Conservation (phyloP, 352 stramenopile genomes). For the Globisporangium sylvaticum region DNA sequence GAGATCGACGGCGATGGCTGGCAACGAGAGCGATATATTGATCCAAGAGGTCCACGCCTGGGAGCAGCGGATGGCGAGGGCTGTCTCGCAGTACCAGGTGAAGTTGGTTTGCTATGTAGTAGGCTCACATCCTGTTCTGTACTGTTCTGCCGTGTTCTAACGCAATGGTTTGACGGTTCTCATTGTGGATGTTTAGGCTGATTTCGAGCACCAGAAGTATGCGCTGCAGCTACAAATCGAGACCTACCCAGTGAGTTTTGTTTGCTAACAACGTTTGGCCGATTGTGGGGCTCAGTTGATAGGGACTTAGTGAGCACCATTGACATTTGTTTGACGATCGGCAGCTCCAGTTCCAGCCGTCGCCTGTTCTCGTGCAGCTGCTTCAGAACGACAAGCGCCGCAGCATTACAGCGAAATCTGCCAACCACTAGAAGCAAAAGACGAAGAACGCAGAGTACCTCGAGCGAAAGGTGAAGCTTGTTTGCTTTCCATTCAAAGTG, state of each 20-base stretch:
- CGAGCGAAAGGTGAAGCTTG: constrained; percentile 36
- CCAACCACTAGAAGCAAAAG: constrained; percentile 27
- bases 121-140: not conserved
- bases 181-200: constrained; percentile 8
- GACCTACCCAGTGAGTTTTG: constrained; percentile 32
- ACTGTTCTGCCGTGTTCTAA: not conserved
- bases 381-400: constrained; percentile 34
- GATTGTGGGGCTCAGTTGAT: not conserved
- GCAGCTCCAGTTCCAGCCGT: constrained; percentile 54
- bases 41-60: not conserved
- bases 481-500: not conserved
- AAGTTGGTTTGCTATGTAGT: not conserved
- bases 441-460: constrained; percentile 43
- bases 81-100: constrained; percentile 1
- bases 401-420: constrained; percentile 11
- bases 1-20: not conserved
- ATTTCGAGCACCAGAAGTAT: constrained; percentile 37
- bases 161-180: not conserved
- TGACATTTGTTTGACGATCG: not conserved
- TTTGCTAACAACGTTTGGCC: not conserved
- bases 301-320: not conserved
- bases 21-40: not conserved
- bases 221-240: constrained; percentile 44
- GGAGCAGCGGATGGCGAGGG: not conserved
- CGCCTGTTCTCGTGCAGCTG: constrained; percentile 39